Base-by-base conservation (phyloP, 2,329 filamentous ascomycete species). In the Rhynchosporium secalis region DNA sequence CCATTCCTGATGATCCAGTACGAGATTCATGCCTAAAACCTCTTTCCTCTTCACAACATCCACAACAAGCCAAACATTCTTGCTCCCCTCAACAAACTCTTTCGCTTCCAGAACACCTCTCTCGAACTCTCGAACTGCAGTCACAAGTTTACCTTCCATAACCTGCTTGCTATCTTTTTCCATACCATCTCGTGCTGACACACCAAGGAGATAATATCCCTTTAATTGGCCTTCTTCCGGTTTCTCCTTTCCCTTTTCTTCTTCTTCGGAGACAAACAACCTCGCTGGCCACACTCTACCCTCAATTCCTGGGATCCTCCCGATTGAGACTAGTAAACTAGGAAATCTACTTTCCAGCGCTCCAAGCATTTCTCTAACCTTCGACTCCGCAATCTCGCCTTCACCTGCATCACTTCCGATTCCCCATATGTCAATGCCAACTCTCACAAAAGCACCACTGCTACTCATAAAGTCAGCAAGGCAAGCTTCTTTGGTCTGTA, bases 91-190 rank as follows among this genome's bases (percentile, higher is more conserved):
- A n/a, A 58, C 33, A 28, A 67, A 54, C 41, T 67, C 65, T 36
- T 40, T 63, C n/a, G n/a, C 29, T 43, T 51, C 56, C 38, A 56
- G 55, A 5, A 67, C 52, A 15, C 33, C 60, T 12, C 46, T 47
- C 28, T 67, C 65, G 38, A 67, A 67, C 33, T 67, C 65, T 28
- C 65, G 51, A 8, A 65, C 58, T 26, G 51, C 49, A n/a, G 58
- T 58, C 31, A 62, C 33, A 10, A 67, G 45, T 28, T 67, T 67
- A 4, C 63, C 55, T 29, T 46, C 60, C 52, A 67, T 51, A 6
- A 62, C 13, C 28, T 59, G 60, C 52, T 64, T 65, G 28, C 29
- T 40, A n/a, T 67, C 59, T 5, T n/a, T 31, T 47, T 64, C 61
- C 28, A 46, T 41, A 8, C 57, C 56, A 13, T 55, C 58, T 2